Conservation (phyloP, 768 basidiomycete species). For the Mycena galopus region DNA sequence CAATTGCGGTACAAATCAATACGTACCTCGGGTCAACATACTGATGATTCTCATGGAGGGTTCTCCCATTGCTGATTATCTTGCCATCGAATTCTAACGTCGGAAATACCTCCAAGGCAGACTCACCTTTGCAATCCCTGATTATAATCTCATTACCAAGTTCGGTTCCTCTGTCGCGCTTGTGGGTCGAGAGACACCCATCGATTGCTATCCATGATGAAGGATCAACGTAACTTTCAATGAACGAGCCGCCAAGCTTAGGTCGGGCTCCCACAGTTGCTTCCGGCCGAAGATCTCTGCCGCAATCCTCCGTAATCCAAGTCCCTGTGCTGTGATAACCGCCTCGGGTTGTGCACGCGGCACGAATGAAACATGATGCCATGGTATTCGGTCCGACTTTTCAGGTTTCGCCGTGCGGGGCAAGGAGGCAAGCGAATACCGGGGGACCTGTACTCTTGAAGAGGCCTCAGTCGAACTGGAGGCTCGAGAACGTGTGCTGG, state of each 20-base stretch:
- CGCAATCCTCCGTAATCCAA: too few relatives aligned
- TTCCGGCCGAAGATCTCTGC: background rate
- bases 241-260: too few relatives aligned
- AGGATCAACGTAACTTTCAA: background rate
- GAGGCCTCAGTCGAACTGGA: background rate
- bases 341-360: background rate
- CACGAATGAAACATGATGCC: constrained; percentile 16
- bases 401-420: constrained; percentile 18
- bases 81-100: background rate
- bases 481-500: background rate
- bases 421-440: background rate
- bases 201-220: constrained; percentile 1
- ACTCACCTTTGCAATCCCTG: background rate
- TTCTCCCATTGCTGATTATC: background rate
- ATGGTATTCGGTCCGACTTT: constrained; percentile 4
- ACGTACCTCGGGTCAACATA: background rate
- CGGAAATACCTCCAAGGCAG: background rate
- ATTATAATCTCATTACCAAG: background rate
- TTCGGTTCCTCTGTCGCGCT: background rate
- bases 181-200: background rate
- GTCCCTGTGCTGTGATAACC: background rate
- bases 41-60: background rate
- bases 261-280: background rate
- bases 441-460: background rate
- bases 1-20: background rate